phyloP scores from a whole-genome alignment of 768 basidiomycete genomes.

The Boletus tylopilopsis region DNA sequence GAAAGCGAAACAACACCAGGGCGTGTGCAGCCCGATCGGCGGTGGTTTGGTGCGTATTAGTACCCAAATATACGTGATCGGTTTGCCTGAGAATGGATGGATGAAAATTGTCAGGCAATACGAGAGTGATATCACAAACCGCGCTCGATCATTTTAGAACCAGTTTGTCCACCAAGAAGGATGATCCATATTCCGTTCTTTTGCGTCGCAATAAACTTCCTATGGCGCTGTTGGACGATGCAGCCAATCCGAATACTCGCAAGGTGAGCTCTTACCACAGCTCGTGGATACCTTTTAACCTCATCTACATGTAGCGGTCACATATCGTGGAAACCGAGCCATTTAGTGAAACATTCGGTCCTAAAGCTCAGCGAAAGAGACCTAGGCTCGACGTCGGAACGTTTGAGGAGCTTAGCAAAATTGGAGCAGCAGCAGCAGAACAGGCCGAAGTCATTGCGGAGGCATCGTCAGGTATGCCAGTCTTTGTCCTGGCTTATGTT shows the following conservation, averaged over 20 bases:
- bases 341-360: constrained; percentile 91
- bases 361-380: constrained; percentile 90
- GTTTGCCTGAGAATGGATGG: constrained; percentile 4
- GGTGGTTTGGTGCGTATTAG: constrained; percentile 87
- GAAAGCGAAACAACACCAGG: constrained; percentile 89
- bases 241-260: constrained; percentile 70
- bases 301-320: constrained; percentile 52
- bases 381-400: constrained; percentile 85
- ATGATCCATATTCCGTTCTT: constrained; percentile 95
- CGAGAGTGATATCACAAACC: constrained; percentile 95
- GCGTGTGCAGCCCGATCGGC: constrained; percentile 87
- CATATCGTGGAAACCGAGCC: constrained; percentile 97
- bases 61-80: neutral
- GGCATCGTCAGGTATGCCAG: constrained; percentile 42
- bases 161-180: constrained; percentile 75
- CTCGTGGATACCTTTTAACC: neutral
- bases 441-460: constrained; percentile 36
- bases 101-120: constrained; percentile 64
- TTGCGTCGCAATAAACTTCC: constrained; percentile 93
- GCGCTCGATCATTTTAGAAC: constrained; percentile 96
- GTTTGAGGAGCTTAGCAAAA: constrained; percentile 83
- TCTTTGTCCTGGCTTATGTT: neutral
- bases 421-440: constrained; percentile 54
- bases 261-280: constrained; percentile 49
- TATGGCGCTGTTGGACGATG: constrained; percentile 93